Percentiles rank a stretch among this genome's conserved stretches.
Evolutionary conservation across 768 basidiomycete species (phyloP).

Genomic region (Lepiota venenata): DNA sequence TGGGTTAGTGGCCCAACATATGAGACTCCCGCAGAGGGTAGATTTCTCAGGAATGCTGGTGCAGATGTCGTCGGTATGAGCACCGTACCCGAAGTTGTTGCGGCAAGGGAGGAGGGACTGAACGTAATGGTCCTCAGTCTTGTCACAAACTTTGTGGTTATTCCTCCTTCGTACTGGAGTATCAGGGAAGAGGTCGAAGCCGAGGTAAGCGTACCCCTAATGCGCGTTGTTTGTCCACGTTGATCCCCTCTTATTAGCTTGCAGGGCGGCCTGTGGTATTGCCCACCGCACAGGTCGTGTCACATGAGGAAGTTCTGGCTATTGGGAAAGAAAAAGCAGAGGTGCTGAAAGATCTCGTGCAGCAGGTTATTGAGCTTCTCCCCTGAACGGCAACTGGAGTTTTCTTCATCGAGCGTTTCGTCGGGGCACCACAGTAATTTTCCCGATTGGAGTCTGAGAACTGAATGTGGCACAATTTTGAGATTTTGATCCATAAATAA

Average conservation of each 20-base stretch:
- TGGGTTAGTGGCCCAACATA: constrained; percentile 92
- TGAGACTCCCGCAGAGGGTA: constrained; percentile 85
- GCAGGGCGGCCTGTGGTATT: constrained; percentile 49
- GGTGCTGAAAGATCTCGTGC: constrained; percentile 69
- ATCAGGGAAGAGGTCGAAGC: constrained; percentile 74
- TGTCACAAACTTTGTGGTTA: constrained; percentile 83
- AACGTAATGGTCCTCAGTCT: constrained; percentile 78
- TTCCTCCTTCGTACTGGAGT: constrained; percentile 60
- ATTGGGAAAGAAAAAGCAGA: constrained; percentile 67
- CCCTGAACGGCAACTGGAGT: neutral
- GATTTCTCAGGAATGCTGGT: constrained; percentile 68
- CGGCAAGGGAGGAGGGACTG: constrained; percentile 71
- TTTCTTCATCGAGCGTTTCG: no score
- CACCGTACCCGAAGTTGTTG: constrained; percentile 86
- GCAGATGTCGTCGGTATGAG: constrained; percentile 96
- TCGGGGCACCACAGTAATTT: no score
- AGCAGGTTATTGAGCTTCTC: constrained; percentile 46
- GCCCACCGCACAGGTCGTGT: constrained; percentile 46
- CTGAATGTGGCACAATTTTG: no score
- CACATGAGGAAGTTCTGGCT: constrained; percentile 76
- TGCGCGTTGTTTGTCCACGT: neutral
- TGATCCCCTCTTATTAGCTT: constrained; percentile 38
- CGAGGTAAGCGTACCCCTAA: constrained; percentile 48
- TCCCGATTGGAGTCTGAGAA: neutral
- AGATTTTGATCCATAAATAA: no score